phyloP scores from a whole-genome alignment of 768 basidiomycete genomes.

The Macrolepiota albuminosa region DNA sequence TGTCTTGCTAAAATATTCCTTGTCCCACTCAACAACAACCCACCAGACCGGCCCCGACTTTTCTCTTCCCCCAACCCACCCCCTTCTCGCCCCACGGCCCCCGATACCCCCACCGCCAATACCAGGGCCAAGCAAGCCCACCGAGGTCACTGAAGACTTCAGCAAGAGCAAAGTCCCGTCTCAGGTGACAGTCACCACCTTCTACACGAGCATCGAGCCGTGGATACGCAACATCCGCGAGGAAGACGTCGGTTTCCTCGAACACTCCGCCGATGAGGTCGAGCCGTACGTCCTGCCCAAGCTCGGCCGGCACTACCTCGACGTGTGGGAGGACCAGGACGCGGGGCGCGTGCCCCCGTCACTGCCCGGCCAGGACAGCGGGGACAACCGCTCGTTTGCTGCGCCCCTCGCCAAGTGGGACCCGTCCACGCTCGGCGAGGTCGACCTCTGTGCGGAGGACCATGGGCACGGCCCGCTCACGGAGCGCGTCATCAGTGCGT shows the following conservation, averaged over 20 bases:
- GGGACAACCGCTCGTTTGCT: conserved; percentile 31
- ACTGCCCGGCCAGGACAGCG: conserved; percentile 20
- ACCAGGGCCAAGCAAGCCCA: conserved; percentile 81
- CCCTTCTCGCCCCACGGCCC: conserved; percentile 58
- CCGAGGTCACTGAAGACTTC: conserved; percentile 85
- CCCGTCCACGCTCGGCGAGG: conserved; percentile 73
- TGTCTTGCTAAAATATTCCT: neutral
- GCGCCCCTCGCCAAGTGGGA: conserved; percentile 74
- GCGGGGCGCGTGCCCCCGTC: conserved; percentile 31
- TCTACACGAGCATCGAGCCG: conserved; percentile 85
- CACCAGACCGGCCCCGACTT: conserved; percentile 52
- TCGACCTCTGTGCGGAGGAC: conserved; percentile 65
- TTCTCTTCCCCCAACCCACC: conserved; percentile 43
- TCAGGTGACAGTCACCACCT: conserved; percentile 70
- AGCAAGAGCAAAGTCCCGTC: conserved; percentile 74
- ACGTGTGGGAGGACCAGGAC: conserved; percentile 94
- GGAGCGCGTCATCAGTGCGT: conserved; percentile 74
- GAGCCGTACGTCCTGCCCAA: conserved; percentile 85
- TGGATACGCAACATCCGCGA: conserved; percentile 88
- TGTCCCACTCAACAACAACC: conserved; percentile 14
- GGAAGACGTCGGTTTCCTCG: conserved; percentile 93
- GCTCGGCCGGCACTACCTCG: conserved; percentile 81
- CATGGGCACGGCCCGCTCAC: conserved; percentile 85
- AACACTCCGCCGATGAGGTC: conserved; percentile 85
- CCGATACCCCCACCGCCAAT: conserved; percentile 57